Conservation (phyloP, 768 basidiomycete genomes). For the Kwoniella shandongensis region DNA sequence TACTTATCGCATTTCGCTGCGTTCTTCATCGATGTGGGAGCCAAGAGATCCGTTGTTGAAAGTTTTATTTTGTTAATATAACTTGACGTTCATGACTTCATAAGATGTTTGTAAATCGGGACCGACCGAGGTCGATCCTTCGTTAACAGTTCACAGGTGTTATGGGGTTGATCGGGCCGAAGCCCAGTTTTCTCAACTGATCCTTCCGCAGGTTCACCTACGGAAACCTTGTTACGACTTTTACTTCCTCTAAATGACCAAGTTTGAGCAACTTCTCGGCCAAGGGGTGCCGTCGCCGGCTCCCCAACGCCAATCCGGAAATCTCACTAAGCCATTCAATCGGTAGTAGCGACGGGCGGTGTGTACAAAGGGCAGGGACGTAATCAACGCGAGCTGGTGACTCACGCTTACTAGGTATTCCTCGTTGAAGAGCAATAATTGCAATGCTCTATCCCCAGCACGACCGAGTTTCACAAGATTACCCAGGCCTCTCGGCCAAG, state of each 20-base stretch:
- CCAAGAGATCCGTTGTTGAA: slow-evolving; percentile 72
- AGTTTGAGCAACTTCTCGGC: slow-evolving; percentile 70
- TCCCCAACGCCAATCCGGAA: slow-evolving; percentile 72
- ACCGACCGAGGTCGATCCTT: slow-evolving; percentile 6
- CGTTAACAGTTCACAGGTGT: slow-evolving; percentile 58
- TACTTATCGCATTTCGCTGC: slow-evolving; percentile 77
- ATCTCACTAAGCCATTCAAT: slow-evolving; percentile 89
- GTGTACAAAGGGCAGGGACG: slow-evolving; percentile 89
- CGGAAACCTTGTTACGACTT: slow-evolving; percentile 79
- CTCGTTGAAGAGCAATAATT: slow-evolving; percentile 90
- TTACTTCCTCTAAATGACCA: slow-evolving; percentile 83
- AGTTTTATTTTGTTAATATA: slow-evolving; percentile 55
- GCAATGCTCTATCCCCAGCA: slow-evolving; percentile 86
- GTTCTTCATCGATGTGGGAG: slow-evolving; percentile 78
- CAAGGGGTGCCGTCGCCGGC: slow-evolving; percentile 59
- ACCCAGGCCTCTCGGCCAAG: slow-evolving; percentile 74
- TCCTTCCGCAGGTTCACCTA: slow-evolving; percentile 80
- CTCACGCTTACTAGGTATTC: slow-evolving; percentile 85
- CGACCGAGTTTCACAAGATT: slow-evolving; percentile 77
- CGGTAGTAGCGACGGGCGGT: slow-evolving; percentile 87
- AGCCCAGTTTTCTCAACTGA: slow-evolving; percentile 58
- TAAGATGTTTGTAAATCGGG: slow-evolving; percentile 28
- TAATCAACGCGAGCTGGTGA: slow-evolving; percentile 87
- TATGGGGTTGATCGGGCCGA: slow-evolving; percentile 57
- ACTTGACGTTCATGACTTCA: slow-evolving; percentile 38